Percentiles rank a stretch among this genome's conserved stretches.
Evolutionary conservation across 202 grass and related monocot genomes (phyloP).

Genomic region (Bolboschoenoplectus hybrid): DNA sequence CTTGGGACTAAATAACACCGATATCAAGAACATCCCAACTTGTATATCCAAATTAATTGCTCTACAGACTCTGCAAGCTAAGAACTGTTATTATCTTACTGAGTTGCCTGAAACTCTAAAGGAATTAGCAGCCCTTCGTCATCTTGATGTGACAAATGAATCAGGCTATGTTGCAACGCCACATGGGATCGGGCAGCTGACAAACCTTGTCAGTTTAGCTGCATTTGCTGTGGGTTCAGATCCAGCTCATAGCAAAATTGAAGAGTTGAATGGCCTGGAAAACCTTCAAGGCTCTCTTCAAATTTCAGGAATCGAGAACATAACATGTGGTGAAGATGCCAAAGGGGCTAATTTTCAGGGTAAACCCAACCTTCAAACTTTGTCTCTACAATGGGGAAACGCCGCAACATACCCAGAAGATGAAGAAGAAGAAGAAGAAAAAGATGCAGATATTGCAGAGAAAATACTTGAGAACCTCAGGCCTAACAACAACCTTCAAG

Average conservation of each 20-base stretch:
- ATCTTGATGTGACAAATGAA: slow-evolving; percentile 47
- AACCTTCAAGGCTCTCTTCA: slow-evolving; percentile 26
- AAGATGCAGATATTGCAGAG: slow-evolving; percentile 10
- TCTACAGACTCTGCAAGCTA: slow-evolving; percentile 44
- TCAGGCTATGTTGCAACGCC: slow-evolving; percentile 20
- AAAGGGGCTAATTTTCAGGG: slow-evolving; percentile 33
- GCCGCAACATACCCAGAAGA: neutral
- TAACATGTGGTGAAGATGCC: slow-evolving; percentile 2
- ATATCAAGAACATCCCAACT: slow-evolving; percentile 38
- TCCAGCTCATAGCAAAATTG: slow-evolving; percentile 25
- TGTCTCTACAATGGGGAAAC: slow-evolving; percentile 43
- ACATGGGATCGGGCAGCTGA: slow-evolving; percentile 38
- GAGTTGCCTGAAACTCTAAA: slow-evolving; percentile 40
- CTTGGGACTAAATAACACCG: slow-evolving; percentile 43
- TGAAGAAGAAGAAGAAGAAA: neutral
- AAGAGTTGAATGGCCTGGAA: slow-evolving; percentile 22
- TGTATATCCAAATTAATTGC: slow-evolving; percentile 24
- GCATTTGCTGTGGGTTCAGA: slow-evolving; percentile 41
- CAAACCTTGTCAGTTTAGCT: slow-evolving; percentile 42
- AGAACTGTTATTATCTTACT: slow-evolving; percentile 38
- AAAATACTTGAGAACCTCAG: slow-evolving; percentile 37
- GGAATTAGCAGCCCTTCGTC: slow-evolving; percentile 29
- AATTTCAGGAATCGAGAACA: slow-evolving; percentile 44
- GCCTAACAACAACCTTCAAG: slow-evolving; percentile 27
- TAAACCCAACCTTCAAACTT: slow-evolving; percentile 32